phyloP scores from a whole-genome alignment of 2,329 filamentous ascomycete genomes.

The Botryotinia calthae region DNA sequence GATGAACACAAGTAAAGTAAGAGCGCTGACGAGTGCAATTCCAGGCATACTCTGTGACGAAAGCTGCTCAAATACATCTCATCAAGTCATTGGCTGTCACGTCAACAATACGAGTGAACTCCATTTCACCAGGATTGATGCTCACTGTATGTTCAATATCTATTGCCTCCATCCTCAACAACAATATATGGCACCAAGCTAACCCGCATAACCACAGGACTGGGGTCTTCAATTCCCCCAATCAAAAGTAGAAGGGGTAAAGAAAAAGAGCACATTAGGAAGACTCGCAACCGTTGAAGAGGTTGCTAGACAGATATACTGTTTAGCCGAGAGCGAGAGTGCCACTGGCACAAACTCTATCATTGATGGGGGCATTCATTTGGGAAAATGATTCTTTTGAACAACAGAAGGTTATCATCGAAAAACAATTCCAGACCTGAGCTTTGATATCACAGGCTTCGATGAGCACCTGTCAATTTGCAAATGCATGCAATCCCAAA shows the following conservation, averaged over 20 bases:
- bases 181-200: background rate
- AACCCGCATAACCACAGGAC: conserved; percentile 20
- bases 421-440: no score
- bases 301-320: conserved; percentile 52
- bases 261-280: conserved; percentile 28
- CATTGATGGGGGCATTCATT: conserved; percentile 42
- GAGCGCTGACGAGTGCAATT: background rate
- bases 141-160: background rate
- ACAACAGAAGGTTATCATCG: background rate
- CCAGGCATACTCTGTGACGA: conserved; percentile 72
- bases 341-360: conserved; percentile 53
- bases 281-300: conserved; percentile 40
- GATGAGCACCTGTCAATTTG: background rate
- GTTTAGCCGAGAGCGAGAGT: conserved; percentile 48
- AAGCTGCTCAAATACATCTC: conserved; percentile 66
- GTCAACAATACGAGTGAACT: conserved; percentile 57
- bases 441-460: background rate
- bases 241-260: conserved; percentile 26
- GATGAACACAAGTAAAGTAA: no score
- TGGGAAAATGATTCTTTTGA: conserved; percentile 6
- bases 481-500: background rate
- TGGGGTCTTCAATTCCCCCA: conserved; percentile 31
- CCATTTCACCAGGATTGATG: conserved; percentile 32
- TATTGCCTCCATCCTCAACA: background rate
- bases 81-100: conserved; percentile 53